Conservation (phyloP, 208 protist species). For the Balamuthia mandrillaris region DNA sequence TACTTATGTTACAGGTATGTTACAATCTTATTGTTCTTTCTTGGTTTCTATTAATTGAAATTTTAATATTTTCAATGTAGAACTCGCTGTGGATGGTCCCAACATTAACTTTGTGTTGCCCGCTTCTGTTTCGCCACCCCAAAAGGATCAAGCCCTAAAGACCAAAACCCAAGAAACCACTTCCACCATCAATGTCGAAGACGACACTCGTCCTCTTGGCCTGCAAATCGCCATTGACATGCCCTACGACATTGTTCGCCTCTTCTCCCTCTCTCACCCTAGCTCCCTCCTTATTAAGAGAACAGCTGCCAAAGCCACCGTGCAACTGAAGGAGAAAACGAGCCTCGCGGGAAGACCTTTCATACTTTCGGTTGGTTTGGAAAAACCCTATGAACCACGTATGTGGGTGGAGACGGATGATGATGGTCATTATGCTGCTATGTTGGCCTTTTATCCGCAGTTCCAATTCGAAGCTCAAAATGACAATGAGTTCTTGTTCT, state of each 20-base stretch:
- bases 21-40: neutral
- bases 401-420: slow-evolving; percentile 57
- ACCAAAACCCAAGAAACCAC: neutral
- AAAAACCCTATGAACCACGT: slow-evolving; percentile 52
- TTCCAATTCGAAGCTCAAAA: slow-evolving; percentile 27
- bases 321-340: slow-evolving; percentile 18
- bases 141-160: neutral
- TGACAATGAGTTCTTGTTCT: slow-evolving; percentile 23
- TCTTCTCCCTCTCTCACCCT: slow-evolving; percentile 46
- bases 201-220: neutral
- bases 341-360: slow-evolving; percentile 4
- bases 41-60: neutral
- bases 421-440: neutral
- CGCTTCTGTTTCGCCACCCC: neutral
- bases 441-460: slow-evolving; percentile 65
- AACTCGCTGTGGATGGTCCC: slow-evolving; percentile 5
- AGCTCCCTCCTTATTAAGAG: slow-evolving; percentile 15
- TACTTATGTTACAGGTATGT: slow-evolving; percentile 46
- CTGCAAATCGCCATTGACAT: slow-evolving; percentile 40
- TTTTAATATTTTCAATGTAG: neutral
- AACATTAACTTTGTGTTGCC: slow-evolving; percentile 55
- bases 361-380: slow-evolving; percentile 37
- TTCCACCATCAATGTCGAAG: neutral
- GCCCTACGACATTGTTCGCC: slow-evolving; percentile 50
- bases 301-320: slow-evolving; percentile 55